These are phyloP conservation scores for Paraconiothyrium brasiliense DNA, from an alignment of 2,329 filamentous ascomycete species.

Conservation along the genomic window DNA sequence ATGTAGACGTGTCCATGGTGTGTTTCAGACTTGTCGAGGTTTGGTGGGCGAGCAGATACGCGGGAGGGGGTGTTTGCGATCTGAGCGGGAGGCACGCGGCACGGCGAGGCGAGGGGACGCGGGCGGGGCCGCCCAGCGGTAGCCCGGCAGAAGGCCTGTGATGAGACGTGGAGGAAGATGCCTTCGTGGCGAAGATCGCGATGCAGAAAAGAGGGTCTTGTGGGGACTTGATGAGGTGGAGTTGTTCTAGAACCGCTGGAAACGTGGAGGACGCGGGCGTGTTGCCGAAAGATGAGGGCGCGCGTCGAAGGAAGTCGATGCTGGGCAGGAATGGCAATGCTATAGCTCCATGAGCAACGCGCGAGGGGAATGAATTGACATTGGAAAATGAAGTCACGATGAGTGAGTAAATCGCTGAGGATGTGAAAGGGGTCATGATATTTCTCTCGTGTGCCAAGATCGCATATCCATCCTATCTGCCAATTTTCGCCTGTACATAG, in stretches of 20 bases:
- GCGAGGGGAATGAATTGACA: background rate
- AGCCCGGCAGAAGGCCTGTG: background rate
- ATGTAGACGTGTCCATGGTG: background rate
- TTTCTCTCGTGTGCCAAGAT: constrained; percentile 12
- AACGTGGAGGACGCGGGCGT: background rate
- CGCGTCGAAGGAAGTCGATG: background rate
- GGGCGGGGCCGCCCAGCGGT: background rate
- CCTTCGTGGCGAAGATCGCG: constrained; percentile 3
- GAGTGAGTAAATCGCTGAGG: background rate
- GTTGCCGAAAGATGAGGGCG: background rate
- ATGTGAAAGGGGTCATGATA: constrained; percentile 8
- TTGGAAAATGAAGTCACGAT: background rate
- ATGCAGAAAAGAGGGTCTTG: background rate
- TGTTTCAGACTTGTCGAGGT: constrained; percentile 1
- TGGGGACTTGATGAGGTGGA: background rate
- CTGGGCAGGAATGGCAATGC: background rate
- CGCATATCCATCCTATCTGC: constrained; percentile 14
- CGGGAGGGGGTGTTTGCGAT: constrained; percentile 1
- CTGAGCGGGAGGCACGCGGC: background rate
- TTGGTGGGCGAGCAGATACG: constrained; percentile 5
- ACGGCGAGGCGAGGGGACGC: background rate
- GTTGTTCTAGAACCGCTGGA: constrained; percentile 1
- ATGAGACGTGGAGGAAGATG: constrained; percentile 1
- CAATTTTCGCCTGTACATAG: constrained; percentile 10
- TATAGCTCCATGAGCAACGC: background rate